Evolutionary conservation across 2,329 filamentous ascomycete genomes (phyloP).

Genomic region (Calonectria hawksworthii): DNA sequence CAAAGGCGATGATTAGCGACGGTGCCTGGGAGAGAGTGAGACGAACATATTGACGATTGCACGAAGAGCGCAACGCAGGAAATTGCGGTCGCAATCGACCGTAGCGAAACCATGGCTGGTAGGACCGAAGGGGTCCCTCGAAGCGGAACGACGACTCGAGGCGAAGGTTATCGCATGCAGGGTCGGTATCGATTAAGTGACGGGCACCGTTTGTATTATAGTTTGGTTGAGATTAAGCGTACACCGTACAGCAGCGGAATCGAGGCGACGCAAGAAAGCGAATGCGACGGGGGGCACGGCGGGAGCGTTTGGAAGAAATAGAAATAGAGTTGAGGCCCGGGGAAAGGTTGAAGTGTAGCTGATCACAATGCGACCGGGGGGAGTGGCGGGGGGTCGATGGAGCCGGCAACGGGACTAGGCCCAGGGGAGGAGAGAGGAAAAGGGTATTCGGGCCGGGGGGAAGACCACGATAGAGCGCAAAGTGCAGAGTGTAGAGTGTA

Average conservation of each 20-base stretch:
- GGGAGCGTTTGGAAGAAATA: background rate
- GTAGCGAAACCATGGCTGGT: slow-evolving; percentile 51
- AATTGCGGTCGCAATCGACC: slow-evolving; percentile 49
- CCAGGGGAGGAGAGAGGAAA: background rate
- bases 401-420: background rate
- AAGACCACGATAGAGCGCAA: background rate
- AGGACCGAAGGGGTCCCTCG: slow-evolving; percentile 37
- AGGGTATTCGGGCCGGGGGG: background rate
- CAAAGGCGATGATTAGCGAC: background rate
- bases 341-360: slow-evolving; percentile 1
- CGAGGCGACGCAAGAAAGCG: background rate
- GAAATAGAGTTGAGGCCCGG: slow-evolving; percentile 18
- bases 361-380: slow-evolving; percentile 3
- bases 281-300: background rate
- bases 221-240: background rate
- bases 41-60: slow-evolving; percentile 51
- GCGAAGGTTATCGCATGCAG: slow-evolving; percentile 32
- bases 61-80: slow-evolving; percentile 49
- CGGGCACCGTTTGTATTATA: background rate
- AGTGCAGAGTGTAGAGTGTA: background rate
- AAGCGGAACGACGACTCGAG: slow-evolving; percentile 31
- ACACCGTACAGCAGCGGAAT: background rate
- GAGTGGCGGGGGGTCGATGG: background rate
- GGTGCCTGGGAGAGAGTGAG: background rate
- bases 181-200: background rate